Percentiles rank a stretch among this genome's conserved stretches.
These are phyloP conservation scores for Gnomoniopsis smithogilvyi DNA, from an alignment of 2,329 filamentous ascomycete genomes.

Conservation along the genomic window DNA sequence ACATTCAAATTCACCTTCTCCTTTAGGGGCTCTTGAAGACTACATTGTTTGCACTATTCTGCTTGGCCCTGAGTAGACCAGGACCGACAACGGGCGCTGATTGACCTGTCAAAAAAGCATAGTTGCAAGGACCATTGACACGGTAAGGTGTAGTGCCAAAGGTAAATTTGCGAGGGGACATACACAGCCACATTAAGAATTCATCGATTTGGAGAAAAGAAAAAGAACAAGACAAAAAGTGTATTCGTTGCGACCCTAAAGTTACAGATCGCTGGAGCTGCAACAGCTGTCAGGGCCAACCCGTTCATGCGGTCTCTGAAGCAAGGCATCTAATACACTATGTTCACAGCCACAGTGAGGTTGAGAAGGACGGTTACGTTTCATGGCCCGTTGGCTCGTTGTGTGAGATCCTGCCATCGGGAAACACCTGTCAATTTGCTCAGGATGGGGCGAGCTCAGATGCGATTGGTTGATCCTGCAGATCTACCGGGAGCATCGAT, in stretches of 20 bases:
- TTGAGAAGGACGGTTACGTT: neutral
- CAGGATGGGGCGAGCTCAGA: conserved; percentile 7
- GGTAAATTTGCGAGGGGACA: neutral
- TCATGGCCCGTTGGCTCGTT: neutral
- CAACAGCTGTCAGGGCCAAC: neutral
- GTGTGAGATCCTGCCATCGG: neutral
- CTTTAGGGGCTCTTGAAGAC: neutral
- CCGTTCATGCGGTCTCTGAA: neutral
- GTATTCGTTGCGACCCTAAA: neutral
- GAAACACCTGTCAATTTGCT: conserved; percentile 11
- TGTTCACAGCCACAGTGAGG: neutral
- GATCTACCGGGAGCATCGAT: conserved; percentile 19
- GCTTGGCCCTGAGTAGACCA: neutral
- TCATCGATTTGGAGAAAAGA: no score
- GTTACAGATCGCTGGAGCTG: neutral
- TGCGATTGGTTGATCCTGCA: conserved; percentile 18
- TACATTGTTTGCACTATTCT: neutral
- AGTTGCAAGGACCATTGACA: neutral
- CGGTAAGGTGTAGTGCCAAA: neutral
- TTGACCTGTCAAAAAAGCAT: conserved; percentile 3
- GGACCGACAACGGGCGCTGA: neutral
- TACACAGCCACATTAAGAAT: no score
- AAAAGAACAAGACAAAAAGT: neutral
- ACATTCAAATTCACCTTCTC: neutral
- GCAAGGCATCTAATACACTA: neutral